Base-by-base conservation (phyloP, 305 asterid species). In the Fraxinus albicans region DNA sequence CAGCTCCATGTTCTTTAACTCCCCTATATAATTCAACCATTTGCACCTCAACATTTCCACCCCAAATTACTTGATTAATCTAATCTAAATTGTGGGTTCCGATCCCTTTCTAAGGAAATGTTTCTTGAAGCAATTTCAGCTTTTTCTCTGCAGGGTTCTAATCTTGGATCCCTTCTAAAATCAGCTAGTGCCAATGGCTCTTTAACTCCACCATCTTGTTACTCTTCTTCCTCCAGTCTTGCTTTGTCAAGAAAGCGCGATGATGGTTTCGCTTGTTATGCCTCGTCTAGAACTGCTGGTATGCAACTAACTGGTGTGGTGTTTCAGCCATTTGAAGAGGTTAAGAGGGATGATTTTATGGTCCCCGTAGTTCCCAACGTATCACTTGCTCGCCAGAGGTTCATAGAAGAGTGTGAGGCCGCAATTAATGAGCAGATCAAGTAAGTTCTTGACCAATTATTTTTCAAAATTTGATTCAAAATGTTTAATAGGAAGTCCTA, bases 301-400 rank as follows among this genome's bases (percentile, higher is more conserved):
- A 23, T 80, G 87, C 53, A 93, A 17, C 81, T 90, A n/a, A 88
- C 90, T 0, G 98, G 96, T 4, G 89, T 93, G 13, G 86, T 90
- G 81, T 95, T 95, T 82, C 90, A 92, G 89, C 98, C 98, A 3
- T 93, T 95, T 83, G 95, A 91, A 79, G 98, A 95, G 90, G 93
- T 93, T 47, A 88, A 91, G 86, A 91, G 82, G 35, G 93, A 90
- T 4, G 95, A 92, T 29, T 85, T 88, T 76, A 27, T 84, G 82
- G 86, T 88, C 40, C 91, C 97, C 8, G 3, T 83, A 23, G 81
- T 74, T 25, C 87, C 91, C 34, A 86, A 88, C 4, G 89, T 33
- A 44, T 92, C 97, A 2, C 88, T 92, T 35, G 92, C 92, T 84
- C 93, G 94, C 34, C 93, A 92, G 33, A 84, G 82, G 73, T 91